Conservation (phyloP, 129 eudicot genomes). For the Arctium minus region DNA sequence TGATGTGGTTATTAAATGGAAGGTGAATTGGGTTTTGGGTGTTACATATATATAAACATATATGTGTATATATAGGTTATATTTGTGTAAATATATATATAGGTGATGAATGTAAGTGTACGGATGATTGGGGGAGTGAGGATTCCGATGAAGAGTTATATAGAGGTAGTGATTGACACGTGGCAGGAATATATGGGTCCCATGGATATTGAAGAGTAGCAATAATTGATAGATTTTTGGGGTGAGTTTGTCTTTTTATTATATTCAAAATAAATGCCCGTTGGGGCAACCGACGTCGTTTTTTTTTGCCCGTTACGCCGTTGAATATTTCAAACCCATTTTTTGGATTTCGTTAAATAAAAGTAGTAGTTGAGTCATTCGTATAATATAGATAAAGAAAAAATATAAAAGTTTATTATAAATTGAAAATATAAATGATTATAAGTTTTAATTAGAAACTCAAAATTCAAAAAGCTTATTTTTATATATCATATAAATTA, state of each 20-base stretch:
- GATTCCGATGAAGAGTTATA: background rate
- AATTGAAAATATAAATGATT: no score
- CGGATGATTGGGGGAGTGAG: slow-evolving; percentile 7
- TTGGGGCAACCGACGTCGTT: slow-evolving; percentile 22
- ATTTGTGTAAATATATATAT: background rate
- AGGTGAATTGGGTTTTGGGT: background rate
- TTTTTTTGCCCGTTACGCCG: slow-evolving; percentile 33
- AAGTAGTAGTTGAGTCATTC: background rate
- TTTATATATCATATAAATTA: no score
- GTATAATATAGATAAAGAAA: background rate
- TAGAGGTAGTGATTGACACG: background rate
- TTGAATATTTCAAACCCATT: slow-evolving; percentile 18
- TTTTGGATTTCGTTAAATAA: background rate
- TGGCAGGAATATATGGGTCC: slow-evolving; percentile 9
- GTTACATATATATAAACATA: background rate
- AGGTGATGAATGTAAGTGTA: slow-evolving; percentile 7
- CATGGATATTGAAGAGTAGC: background rate
- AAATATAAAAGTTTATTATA: no score
- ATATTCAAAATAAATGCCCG: slow-evolving; percentile 32
- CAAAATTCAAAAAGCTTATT: no score
- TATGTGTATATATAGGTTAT: no score
- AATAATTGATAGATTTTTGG: slow-evolving; percentile 1
- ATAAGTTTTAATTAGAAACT: no score
- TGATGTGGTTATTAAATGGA: background rate
- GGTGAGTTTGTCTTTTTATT: slow-evolving; percentile 12